A percentile compares a stretch with the other conserved stretches of the same genome.
Conservation (phyloP, 2,329 filamentous ascomycete species). For the Ophiostoma pallidulum region DNA sequence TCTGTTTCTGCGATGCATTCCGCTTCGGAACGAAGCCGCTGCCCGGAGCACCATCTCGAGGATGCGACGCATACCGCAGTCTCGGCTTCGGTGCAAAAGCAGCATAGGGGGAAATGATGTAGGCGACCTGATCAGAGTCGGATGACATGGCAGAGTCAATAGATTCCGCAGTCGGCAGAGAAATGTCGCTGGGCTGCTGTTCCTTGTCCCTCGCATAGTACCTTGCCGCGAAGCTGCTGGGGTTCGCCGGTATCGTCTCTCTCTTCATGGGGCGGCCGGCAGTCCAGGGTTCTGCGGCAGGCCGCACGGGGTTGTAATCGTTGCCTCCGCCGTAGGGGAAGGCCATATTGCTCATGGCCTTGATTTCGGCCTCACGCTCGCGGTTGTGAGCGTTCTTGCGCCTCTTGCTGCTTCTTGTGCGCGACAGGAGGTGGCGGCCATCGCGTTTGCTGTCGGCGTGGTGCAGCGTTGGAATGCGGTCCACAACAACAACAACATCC, state of each 20-base stretch:
- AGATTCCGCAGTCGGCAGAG: conserved; percentile 63
- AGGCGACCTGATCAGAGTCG: conserved; percentile 64
- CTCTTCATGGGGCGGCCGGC: conserved; percentile 50
- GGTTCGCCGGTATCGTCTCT: conserved; percentile 56
- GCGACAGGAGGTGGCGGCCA: conserved; percentile 47
- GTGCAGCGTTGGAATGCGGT: conserved; percentile 44
- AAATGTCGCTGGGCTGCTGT: conserved; percentile 60
- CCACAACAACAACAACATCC: conserved; percentile 22
- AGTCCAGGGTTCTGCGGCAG: conserved; percentile 49
- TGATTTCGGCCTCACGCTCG: conserved; percentile 78
- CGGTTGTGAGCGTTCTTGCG: conserved; percentile 60
- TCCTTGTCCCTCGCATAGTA: conserved; percentile 29
- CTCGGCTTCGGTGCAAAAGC: conserved; percentile 80
- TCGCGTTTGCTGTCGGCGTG: conserved; percentile 47
- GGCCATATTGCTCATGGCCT: conserved; percentile 58
- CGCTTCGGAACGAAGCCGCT: conserved; percentile 36
- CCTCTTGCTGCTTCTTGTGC: conserved; percentile 71
- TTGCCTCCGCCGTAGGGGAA: background rate
- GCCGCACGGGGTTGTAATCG: conserved; percentile 54
- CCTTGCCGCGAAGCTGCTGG: conserved; percentile 30
- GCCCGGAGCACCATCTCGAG: conserved; percentile 44
- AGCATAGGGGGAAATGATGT: conserved; percentile 69
- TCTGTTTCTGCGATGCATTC: conserved; percentile 41
- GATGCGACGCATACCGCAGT: conserved; percentile 61
- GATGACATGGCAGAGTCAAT: conserved; percentile 69